Conservation (phyloP, 352 stramenopile species). For the Phytophthora sojae region DNA sequence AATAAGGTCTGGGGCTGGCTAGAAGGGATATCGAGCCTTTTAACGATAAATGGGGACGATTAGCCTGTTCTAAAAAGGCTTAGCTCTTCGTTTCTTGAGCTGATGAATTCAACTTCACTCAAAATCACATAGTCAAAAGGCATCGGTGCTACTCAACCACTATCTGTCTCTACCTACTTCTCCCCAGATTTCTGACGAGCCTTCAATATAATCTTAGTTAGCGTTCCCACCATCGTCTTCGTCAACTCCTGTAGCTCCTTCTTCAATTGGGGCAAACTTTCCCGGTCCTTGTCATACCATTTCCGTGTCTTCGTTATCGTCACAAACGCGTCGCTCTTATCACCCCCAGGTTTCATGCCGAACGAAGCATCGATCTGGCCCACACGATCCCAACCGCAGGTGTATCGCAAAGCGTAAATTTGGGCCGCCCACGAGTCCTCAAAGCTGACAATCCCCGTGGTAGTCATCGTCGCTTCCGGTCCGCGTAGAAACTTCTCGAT, state of each 20-base stretch:
- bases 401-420: background rate
- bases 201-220: slow-evolving; percentile 1
- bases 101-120: no score
- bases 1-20: no score
- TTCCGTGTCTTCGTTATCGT: slow-evolving; percentile 22
- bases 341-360: background rate
- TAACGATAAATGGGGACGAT: no score
- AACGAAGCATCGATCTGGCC: background rate
- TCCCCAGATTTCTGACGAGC: background rate
- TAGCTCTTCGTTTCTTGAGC: no score
- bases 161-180: background rate
- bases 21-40: no score
- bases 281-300: slow-evolving; percentile 8
- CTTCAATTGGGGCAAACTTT: background rate
- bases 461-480: background rate
- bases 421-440: background rate
- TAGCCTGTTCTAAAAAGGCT: no score
- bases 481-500: slow-evolving; percentile 23
- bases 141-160: no score
- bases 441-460: background rate
- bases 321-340: background rate
- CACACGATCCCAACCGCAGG: background rate
- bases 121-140: no score
- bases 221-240: background rate
- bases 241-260: background rate